A percentile compares a stretch with the other conserved stretches of the same genome.
Evolutionary conservation across 2,329 filamentous ascomycete species (phyloP).

Genomic region (Cryphonectria nitschkei): DNA sequence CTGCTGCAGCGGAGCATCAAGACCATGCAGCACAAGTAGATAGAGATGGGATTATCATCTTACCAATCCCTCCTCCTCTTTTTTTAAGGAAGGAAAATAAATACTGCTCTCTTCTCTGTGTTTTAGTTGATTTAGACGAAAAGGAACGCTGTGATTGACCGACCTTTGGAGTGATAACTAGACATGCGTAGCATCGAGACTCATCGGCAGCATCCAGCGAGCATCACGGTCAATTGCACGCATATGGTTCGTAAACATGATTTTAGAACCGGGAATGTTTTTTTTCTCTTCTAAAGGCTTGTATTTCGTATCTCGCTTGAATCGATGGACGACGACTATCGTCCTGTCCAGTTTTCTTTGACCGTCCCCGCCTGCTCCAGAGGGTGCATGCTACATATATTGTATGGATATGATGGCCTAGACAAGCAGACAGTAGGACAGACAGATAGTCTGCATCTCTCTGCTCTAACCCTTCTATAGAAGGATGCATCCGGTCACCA

Average conservation of each 20-base stretch:
- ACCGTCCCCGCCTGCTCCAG: neutral
- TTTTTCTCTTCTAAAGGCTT: neutral
- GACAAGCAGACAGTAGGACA: neutral
- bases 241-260: neutral
- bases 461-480: slow-evolving; percentile 11
- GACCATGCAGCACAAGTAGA: slow-evolving; percentile 15
- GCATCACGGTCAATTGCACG: neutral
- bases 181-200: neutral
- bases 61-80: neutral
- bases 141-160: too few relatives aligned
- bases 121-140: too few relatives aligned
- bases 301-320: neutral
- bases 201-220: too few relatives aligned
- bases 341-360: neutral
- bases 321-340: neutral
- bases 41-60: too few relatives aligned
- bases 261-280: neutral
- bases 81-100: neutral
- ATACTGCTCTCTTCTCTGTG: too few relatives aligned
- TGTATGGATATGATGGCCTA: neutral
- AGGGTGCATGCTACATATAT: neutral
- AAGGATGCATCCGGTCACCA: neutral
- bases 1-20: slow-evolving; percentile 58
- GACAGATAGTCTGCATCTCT: slow-evolving; percentile 11
- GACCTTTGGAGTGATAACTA: too few relatives aligned